A percentile compares a stretch with the other conserved stretches of the same genome.
phyloP scores from a whole-genome alignment of 2,329 filamentous ascomycete species.

The Plenodomus lindquistii region DNA sequence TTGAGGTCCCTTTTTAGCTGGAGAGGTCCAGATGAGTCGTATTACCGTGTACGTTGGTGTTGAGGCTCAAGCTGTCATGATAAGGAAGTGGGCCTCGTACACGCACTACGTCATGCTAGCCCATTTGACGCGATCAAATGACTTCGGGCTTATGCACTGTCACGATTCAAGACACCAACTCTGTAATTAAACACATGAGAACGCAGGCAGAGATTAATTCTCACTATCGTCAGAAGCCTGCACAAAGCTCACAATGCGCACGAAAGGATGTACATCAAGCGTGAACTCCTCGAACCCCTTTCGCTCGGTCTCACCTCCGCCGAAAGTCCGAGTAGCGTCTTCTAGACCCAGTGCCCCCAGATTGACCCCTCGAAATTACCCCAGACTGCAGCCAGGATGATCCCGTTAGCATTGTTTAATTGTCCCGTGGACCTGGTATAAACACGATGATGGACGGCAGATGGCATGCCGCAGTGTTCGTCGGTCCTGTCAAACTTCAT shows the following conservation, averaged over 20 bases:
- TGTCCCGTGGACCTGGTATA: conserved; percentile 24
- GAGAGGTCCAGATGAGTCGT: not conserved
- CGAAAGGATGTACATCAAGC: not conserved
- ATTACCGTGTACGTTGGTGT: not conserved
- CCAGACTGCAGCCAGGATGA: conserved; percentile 14
- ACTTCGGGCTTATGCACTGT: not conserved
- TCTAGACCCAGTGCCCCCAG: too few relatives aligned
- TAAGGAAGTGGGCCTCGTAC: not conserved
- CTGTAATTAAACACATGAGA: not conserved
- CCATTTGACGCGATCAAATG: not conserved
- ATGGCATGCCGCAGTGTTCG: not conserved
- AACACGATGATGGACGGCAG: conserved; percentile 6
- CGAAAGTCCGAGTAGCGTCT: conserved; percentile 17
- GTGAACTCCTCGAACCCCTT: not conserved
- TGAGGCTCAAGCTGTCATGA: not conserved
- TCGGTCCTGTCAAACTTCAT: conserved; percentile 1
- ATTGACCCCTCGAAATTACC: conserved; percentile 17
- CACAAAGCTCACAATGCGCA: not conserved
- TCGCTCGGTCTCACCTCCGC: conserved; percentile 17
- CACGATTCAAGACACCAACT: not conserved
- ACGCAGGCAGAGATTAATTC: not conserved
- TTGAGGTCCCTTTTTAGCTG: not conserved
- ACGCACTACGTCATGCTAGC: not conserved
- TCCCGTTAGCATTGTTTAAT: conserved; percentile 14
- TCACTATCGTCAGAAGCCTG: not conserved